phyloP scores from a whole-genome alignment of 2,329 filamentous ascomycete species.

The Botrytis medusae region DNA sequence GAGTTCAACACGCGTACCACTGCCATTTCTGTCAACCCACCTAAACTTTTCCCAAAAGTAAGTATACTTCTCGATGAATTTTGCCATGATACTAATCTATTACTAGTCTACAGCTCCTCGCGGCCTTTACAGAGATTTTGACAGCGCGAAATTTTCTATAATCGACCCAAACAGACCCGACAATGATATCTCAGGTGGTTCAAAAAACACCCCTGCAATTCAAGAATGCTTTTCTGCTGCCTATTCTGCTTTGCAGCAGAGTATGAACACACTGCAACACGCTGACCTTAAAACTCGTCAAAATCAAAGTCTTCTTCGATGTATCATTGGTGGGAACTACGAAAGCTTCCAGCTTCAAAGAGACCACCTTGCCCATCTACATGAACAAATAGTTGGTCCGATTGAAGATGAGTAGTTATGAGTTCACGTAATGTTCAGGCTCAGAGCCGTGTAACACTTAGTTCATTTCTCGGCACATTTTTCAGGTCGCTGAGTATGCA shows the following conservation, averaged over 20 bases:
- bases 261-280: conserved; percentile 53
- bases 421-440: neutral
- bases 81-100: conserved; percentile 17
- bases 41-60: conserved; percentile 76
- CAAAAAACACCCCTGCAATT: conserved; percentile 67
- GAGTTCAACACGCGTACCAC: conserved; percentile 68
- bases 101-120: conserved; percentile 26
- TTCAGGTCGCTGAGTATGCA: conserved; percentile 10
- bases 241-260: conserved; percentile 54
- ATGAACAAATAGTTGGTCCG: conserved; percentile 34
- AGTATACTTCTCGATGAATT: conserved; percentile 31
- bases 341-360: conserved; percentile 70
- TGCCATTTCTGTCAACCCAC: conserved; percentile 75
- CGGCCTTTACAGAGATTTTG: conserved; percentile 50
- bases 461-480: neutral
- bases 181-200: conserved; percentile 91
- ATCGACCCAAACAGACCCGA: conserved; percentile 82
- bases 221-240: conserved; percentile 69
- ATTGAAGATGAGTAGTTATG: conserved; percentile 22
- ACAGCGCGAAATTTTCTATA: conserved; percentile 72
- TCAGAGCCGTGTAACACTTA: neutral
- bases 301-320: conserved; percentile 57
- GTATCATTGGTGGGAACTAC: conserved; percentile 78
- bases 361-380: conserved; percentile 44
- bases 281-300: conserved; percentile 34